A percentile compares a stretch with the other conserved stretches of the same genome.
These are phyloP conservation scores for Stemphylium beticola DNA, from an alignment of 2,329 filamentous ascomycete species.

Conservation along the genomic window DNA sequence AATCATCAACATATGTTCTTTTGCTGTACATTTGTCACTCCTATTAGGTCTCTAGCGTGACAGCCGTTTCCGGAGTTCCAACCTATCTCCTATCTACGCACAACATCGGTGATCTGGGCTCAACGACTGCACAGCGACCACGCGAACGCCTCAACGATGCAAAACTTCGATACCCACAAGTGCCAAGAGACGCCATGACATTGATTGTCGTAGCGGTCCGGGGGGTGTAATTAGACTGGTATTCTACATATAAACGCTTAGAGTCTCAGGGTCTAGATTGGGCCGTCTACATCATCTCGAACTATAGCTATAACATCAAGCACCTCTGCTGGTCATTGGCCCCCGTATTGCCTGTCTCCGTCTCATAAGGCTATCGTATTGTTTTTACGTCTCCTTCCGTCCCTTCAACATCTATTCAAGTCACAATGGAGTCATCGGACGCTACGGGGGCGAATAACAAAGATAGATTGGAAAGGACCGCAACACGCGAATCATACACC, in stretches of 20 bases:
- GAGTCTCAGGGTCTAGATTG: not conserved
- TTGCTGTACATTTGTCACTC: not conserved
- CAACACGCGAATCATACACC: conserved; percentile 37
- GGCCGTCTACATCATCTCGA: not conserved
- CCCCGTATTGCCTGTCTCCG: not conserved
- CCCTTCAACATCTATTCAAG: not conserved
- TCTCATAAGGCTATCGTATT: not conserved
- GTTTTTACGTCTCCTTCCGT: not conserved
- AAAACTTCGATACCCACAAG: conserved; percentile 4
- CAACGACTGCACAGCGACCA: not conserved
- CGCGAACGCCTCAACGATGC: not conserved
- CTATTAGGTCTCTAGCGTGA: too few species aligned
- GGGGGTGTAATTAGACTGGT: not conserved
- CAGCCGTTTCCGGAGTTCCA: too few species aligned
- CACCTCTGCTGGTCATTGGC: not conserved
- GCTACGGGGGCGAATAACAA: not conserved
- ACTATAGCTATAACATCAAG: not conserved
- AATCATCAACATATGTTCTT: not conserved
- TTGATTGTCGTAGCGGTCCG: not conserved
- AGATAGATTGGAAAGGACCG: conserved; percentile 17
- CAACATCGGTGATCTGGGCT: not conserved
- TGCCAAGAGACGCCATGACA: conserved; percentile 6
- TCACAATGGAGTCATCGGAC: conserved; percentile 7
- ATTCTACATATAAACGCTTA: not conserved
- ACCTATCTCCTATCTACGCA: not conserved